Base-by-base conservation (phyloP, 1,139 yeast species). In the Hemisphaericaspora lyxosophila region DNA sequence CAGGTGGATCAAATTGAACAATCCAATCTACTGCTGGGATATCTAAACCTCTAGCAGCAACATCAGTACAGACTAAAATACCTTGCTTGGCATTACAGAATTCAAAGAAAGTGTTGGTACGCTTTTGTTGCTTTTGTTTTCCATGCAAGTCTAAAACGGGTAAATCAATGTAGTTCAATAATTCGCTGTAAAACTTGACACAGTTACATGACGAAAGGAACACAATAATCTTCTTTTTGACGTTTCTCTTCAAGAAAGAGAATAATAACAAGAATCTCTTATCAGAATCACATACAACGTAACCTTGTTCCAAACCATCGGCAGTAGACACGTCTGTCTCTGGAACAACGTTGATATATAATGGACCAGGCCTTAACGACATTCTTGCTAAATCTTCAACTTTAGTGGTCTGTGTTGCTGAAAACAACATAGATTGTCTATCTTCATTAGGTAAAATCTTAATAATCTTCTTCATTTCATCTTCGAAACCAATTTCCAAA, bases 11-110 rank as follows among this genome's bases (percentile, higher is more conserved):
- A 53, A 86, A 89, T 69, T 92, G 97, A 46, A 92, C 82, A 54
- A 92, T 92, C 96, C 97, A 92, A 66, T 90, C 96, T 39, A 92
- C 97, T 20, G 95, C 85, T 36, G 97, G 97, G 49, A 92, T 90
- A 69, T 92, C 98, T 50, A 92, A 78, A 12, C 98, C 98, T 73
- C 98, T 81, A 8, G 98, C 97, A 17, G 97, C 98, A 50, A 92
- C 97, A 64, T 92, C 97, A 0, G 98, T 92, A 68, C 97, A 92
- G 37, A 92, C 77, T 51, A 92, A 67, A 35, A 87, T 87, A 33
- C 98, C 98, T 57, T 84, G 89, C 54, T 85, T 88, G 43, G 98
- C 97, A 54, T 92, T 92, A 71, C 97, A 88, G 67, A 92, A 92
- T 67, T 94, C 98, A 59, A 92, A 90, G 62, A 92, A 92, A 3